Conservation (phyloP, 129 eudicot species). For the Centella asiatica region DNA sequence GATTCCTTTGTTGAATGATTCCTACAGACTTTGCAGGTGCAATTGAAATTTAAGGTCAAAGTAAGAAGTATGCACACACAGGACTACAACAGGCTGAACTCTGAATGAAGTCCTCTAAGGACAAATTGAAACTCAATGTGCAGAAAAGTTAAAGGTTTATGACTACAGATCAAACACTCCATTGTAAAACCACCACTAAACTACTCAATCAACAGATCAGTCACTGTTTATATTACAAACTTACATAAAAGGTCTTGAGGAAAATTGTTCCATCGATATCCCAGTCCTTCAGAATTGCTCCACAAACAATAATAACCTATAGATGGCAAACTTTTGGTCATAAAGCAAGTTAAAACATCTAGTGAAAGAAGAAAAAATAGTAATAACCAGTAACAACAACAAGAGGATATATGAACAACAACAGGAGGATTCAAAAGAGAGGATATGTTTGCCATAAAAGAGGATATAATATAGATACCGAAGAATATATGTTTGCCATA, state of each 20-base stretch:
- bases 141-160: not conserved
- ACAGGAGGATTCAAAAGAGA: too few species aligned
- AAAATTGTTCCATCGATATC: conserved; percentile 25
- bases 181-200: not conserved
- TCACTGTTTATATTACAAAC: conserved; percentile 16
- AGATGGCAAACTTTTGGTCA: conserved; percentile 11
- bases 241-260: conserved; percentile 65
- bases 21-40: not conserved
- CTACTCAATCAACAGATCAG: not conserved
- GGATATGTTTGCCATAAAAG: too few species aligned
- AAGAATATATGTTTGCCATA: conserved; percentile 46
- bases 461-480: conserved; percentile 26
- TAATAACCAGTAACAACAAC: too few species aligned
- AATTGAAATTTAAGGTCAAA: not conserved
- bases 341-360: not conserved
- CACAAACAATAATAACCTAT: conserved; percentile 39
- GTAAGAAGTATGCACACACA: not conserved
- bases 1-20: not conserved
- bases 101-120: not conserved
- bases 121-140: not conserved
- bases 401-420: too few species aligned
- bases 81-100: not conserved
- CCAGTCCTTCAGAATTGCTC: conserved; percentile 56
- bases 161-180: not conserved
- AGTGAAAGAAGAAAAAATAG: too few species aligned